These are phyloP conservation scores for Aspergillus sp. DNA, from an alignment of 2,329 filamentous ascomycete species.

Conservation along the genomic window DNA sequence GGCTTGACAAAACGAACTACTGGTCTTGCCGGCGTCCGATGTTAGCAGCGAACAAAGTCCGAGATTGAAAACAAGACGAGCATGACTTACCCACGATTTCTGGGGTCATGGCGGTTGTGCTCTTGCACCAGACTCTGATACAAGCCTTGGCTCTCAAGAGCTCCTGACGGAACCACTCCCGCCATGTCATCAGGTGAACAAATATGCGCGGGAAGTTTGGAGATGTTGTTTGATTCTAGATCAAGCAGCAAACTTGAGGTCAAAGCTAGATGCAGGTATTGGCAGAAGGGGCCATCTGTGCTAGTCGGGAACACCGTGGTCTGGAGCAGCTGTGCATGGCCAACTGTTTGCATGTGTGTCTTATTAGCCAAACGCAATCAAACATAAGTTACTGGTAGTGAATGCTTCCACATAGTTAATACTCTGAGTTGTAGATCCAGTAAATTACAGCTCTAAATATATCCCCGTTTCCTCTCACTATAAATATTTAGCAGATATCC, in stretches of 20 bases:
- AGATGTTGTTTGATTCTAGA: neutral
- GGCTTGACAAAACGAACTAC: slow-evolving; percentile 15
- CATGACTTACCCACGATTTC: slow-evolving; percentile 12
- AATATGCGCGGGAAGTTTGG: neutral
- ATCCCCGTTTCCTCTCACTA: too few relatives aligned
- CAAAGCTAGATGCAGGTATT: neutral
- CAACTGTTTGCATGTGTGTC: neutral
- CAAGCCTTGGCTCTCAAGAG: neutral
- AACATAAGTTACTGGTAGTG: neutral
- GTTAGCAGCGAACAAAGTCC: neutral
- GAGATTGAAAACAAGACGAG: neutral
- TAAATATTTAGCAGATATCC: too few relatives aligned
- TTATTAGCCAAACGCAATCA: neutral
- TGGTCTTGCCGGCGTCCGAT: slow-evolving; percentile 1
- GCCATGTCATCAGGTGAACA: neutral
- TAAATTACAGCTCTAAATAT: too few relatives aligned
- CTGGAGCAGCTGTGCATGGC: neutral
- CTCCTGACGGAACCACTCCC: neutral
- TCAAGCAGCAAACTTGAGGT: neutral
- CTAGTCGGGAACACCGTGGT: neutral
- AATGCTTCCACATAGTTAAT: too few relatives aligned
- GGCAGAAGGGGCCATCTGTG: neutral
- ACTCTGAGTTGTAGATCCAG: too few relatives aligned
- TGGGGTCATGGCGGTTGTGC: slow-evolving; percentile 12
- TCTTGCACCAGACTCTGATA: neutral